Conservation (phyloP, 225 moss, liverwort and hornwort genomes). For the Asterella californica region DNA sequence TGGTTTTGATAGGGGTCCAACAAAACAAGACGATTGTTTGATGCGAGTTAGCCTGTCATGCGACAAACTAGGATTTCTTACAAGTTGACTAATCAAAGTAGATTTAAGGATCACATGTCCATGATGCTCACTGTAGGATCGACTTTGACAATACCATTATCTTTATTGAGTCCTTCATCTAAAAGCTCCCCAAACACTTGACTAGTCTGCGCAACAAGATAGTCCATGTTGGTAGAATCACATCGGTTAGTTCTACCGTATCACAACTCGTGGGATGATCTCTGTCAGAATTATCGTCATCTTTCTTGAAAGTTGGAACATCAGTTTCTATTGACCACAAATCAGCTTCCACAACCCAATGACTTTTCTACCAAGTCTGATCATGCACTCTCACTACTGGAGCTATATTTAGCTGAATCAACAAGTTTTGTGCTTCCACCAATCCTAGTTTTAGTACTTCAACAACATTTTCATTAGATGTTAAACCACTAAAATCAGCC, state of each 20-base stretch:
- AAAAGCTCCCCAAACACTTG: background rate
- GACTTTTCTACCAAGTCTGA: conserved; percentile 8
- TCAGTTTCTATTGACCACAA: background rate
- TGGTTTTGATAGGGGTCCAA: background rate
- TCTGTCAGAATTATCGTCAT: background rate
- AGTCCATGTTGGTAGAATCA: background rate
- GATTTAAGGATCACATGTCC: background rate
- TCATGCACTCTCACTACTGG: background rate
- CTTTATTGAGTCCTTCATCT: background rate
- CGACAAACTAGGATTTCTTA: no score
- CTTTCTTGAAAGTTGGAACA: background rate
- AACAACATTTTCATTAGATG: background rate
- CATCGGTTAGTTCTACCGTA: background rate
- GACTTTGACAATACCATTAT: background rate
- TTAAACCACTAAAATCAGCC: background rate
- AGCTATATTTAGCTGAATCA: background rate
- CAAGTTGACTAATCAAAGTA: no score
- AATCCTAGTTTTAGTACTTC: conserved; percentile 1
- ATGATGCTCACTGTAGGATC: background rate
- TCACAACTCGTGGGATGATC: background rate
- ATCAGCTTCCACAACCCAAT: conserved; percentile 2
- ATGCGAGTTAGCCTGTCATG: background rate
- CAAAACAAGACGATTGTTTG: background rate
- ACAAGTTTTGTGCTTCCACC: background rate
- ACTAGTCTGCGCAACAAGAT: background rate